Base-by-base conservation (phyloP, 2,329 filamentous ascomycete genomes). In the Penicillium polonicum region DNA sequence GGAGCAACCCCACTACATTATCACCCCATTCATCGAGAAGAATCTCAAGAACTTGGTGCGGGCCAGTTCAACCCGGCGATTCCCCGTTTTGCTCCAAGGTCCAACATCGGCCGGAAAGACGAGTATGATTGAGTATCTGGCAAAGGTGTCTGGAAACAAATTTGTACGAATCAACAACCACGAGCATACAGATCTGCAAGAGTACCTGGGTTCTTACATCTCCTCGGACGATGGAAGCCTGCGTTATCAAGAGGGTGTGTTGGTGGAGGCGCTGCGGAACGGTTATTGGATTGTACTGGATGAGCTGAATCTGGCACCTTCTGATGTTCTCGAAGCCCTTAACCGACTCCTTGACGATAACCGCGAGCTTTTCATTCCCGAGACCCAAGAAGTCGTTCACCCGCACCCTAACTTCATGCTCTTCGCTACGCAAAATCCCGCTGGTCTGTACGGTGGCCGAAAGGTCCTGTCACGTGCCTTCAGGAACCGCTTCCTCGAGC, bases 101-200 rank as follows among this genome's bases (percentile, higher is more conserved):
- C 94, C 95, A 13, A 99, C 94, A 0, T 99, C 95, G 5, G 90
- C 93, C 13, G 94, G 94, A 63, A 99, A 99, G 76, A 99, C 94
- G 0, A 97, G 93, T 75, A 99, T 99, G 94, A 96, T 99, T 42
- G 93, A 97, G 75, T 97, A 96, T 72, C 83, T 99, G 38, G 93
- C 95, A n/a, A 94, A 96, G 69, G 89, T 90, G 55, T 97, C 92
- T 31, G 94, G 95, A 4, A 96, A 99, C 72, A 94, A 90, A 70
- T 99, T 97, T 70, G 92, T 99, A 43, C 87, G 94, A 59, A 99
- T 99, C 80, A 99, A 99, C 78, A 99, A 99, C 66, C 94, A 99
- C 75, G 95, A 99, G 71, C 94, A 99, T 70, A 99, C 94, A 0
- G 94, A 99, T 73, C 80, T 99, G 38, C 94, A 99, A 74, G 95